Evolutionary conservation across 331 rosid species (phyloP).

Genomic region (Pyrus hybrid): DNA sequence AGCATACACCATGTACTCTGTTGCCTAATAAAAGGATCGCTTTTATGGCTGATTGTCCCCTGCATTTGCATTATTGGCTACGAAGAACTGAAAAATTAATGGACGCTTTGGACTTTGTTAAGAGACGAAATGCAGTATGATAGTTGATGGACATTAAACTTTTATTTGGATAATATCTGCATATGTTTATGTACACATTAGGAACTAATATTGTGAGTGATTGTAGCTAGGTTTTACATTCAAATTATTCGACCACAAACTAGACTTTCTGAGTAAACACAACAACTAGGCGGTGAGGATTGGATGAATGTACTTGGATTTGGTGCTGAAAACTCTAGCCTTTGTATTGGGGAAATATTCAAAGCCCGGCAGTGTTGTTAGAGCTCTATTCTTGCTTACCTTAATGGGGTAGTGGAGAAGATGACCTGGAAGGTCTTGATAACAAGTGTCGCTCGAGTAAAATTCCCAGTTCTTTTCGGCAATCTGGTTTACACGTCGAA

Average conservation of each 20-base stretch:
- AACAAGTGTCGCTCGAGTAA: slow-evolving; percentile 22
- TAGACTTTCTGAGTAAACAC: neutral
- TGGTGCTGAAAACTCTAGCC: slow-evolving; percentile 53
- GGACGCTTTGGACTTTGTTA: neutral
- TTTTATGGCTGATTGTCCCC: neutral
- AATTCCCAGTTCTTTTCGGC: slow-evolving; percentile 40
- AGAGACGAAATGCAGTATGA: neutral
- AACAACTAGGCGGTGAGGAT: slow-evolving; percentile 58
- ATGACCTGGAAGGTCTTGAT: slow-evolving; percentile 25
- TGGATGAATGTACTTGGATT: slow-evolving; percentile 49
- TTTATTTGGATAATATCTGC: neutral
- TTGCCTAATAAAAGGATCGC: neutral
- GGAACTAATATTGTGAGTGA: neutral
- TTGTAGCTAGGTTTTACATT: neutral
- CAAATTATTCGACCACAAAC: neutral
- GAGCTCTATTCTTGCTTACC: slow-evolving; percentile 26
- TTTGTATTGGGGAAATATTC: slow-evolving; percentile 71
- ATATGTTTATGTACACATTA: neutral
- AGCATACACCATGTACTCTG: neutral
- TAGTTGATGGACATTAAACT: neutral
- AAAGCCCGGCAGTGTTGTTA: slow-evolving; percentile 31
- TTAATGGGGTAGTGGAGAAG: slow-evolving; percentile 61
- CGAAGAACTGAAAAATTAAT: neutral
- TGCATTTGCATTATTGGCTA: neutral
- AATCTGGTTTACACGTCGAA: slow-evolving; percentile 17